Evolutionary conservation across 1,284 basidiomycete species (phyloP).

Genomic region (Ceratobasidium sp.): DNA sequence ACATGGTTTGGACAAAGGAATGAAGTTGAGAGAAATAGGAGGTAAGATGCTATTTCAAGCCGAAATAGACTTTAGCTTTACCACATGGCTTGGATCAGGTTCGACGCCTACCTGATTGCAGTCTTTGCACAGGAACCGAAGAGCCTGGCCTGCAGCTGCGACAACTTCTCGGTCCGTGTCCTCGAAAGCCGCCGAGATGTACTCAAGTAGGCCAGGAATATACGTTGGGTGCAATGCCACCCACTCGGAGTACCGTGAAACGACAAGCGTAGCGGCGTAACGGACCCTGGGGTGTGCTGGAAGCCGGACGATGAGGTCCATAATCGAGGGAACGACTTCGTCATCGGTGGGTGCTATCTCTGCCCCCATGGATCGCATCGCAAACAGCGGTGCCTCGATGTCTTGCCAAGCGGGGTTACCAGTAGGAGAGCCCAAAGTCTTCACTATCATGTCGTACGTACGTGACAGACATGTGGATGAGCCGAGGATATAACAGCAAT

Average conservation of each 20-base stretch:
- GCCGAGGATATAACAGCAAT: slow-evolving; percentile 95
- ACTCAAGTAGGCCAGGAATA: slow-evolving; percentile 85
- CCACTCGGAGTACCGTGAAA: slow-evolving; percentile 98
- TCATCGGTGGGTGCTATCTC: slow-evolving; percentile 87
- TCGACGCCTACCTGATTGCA: slow-evolving; percentile 73
- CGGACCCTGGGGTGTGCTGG: slow-evolving; percentile 91
- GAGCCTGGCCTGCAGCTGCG: slow-evolving; percentile 93
- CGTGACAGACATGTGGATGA: slow-evolving; percentile 83
- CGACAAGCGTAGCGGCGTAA: slow-evolving; percentile 94
- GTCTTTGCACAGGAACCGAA: slow-evolving; percentile 97
- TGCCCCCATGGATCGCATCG: slow-evolving; percentile 98
- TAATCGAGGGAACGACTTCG: slow-evolving; percentile 88
- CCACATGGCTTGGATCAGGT: neutral
- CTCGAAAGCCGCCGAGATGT: slow-evolving; percentile 91
- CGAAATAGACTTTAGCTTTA: slow-evolving; percentile 41
- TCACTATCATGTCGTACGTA: slow-evolving; percentile 81
- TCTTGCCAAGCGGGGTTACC: slow-evolving; percentile 78
- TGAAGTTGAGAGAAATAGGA: slow-evolving; percentile 92
- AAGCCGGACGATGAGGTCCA: slow-evolving; percentile 90
- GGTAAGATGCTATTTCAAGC: slow-evolving; percentile 73
- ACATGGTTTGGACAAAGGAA: slow-evolving; percentile 81
- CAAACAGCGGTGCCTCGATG: slow-evolving; percentile 96
- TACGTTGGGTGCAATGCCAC: slow-evolving; percentile 89
- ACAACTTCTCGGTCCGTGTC: slow-evolving; percentile 80
- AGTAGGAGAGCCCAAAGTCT: slow-evolving; percentile 65